A percentile compares a stretch with the other conserved stretches of the same genome.
These are phyloP conservation scores for Rhododendron vialii DNA, from an alignment of 148 eudicot genomes.

Conservation along the genomic window DNA sequence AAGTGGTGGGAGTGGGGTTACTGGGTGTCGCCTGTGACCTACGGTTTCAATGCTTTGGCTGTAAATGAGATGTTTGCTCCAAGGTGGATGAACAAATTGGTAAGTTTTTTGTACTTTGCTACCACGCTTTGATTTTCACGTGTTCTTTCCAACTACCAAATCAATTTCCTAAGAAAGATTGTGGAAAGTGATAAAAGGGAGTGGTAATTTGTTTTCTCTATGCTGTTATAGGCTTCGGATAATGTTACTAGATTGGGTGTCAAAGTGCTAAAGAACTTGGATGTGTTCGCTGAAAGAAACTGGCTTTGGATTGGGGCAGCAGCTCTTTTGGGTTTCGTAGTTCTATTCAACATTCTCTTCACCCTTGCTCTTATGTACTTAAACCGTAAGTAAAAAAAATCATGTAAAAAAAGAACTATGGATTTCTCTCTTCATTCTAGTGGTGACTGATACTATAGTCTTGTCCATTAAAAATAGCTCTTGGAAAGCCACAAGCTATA, in stretches of 20 bases:
- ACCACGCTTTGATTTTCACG: background rate
- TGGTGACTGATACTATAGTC: background rate
- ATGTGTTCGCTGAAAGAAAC: slow-evolving; percentile 38
- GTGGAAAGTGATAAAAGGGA: background rate
- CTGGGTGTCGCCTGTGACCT: slow-evolving; percentile 89
- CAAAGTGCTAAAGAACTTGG: slow-evolving; percentile 49
- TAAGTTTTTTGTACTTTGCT: slow-evolving; percentile 10
- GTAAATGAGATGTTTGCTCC: slow-evolving; percentile 92
- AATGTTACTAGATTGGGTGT: slow-evolving; percentile 52
- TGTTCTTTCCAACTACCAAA: background rate
- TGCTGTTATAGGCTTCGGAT: slow-evolving; percentile 60
- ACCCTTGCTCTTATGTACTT: slow-evolving; percentile 76
- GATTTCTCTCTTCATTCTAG: background rate
- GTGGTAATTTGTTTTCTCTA: background rate
- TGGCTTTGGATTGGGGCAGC: slow-evolving; percentile 95
- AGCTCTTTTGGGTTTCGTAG: slow-evolving; percentile 59
- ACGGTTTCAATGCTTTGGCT: slow-evolving; percentile 70
- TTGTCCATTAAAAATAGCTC: slow-evolving; percentile 12
- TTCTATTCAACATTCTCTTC: slow-evolving; percentile 63
- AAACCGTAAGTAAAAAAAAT: slow-evolving; percentile 50
- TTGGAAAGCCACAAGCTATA: slow-evolving; percentile 27
- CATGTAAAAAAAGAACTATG: background rate
- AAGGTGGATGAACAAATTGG: slow-evolving; percentile 85
- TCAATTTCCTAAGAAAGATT: background rate
- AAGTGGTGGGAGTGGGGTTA: slow-evolving; percentile 84